Conservation (phyloP, 2,329 filamentous ascomycete species). For the Botryotinia globosa region DNA sequence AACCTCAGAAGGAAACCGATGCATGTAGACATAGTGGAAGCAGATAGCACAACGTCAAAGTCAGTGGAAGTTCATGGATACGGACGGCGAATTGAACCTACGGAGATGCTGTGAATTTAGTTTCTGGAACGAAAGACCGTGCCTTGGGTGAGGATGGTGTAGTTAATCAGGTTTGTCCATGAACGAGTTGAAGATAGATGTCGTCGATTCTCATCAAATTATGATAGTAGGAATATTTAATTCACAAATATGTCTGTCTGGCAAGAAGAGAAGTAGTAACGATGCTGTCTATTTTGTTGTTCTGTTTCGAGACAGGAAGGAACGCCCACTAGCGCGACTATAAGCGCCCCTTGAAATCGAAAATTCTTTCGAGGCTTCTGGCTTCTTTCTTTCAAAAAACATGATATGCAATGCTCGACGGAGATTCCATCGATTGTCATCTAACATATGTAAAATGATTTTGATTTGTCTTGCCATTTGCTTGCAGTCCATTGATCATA, state of each 20-base stretch:
- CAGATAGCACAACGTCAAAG: not conserved
- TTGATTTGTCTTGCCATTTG: not conserved
- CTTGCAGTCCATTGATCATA: not conserved
- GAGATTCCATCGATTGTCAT: not conserved
- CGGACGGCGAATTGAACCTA: not conserved
- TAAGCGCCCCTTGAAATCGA: not conserved
- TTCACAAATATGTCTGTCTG: not conserved
- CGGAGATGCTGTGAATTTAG: not conserved
- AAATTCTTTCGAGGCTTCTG: not conserved
- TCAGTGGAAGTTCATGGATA: not conserved
- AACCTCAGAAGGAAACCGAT: not conserved
- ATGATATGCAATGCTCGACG: rapidly evolving
- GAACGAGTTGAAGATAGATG: not conserved
- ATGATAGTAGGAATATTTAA: not conserved
- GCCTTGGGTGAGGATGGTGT: not conserved
- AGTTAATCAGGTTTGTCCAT: not conserved
- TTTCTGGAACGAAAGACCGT: not conserved
- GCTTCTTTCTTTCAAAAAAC: not conserved
- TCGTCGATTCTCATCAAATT: not conserved
- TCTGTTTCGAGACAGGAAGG: not conserved
- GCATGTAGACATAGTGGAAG: constrained; percentile 3
- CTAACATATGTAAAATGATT: not conserved
- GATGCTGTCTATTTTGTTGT: not conserved
- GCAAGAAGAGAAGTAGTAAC: not conserved
- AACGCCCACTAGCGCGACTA: not conserved